A percentile compares a stretch with the other conserved stretches of the same genome.
These are phyloP conservation scores for Triticum turgidum DNA, from an alignment of 176 grass and related monocot species.

Conservation along the genomic window DNA sequence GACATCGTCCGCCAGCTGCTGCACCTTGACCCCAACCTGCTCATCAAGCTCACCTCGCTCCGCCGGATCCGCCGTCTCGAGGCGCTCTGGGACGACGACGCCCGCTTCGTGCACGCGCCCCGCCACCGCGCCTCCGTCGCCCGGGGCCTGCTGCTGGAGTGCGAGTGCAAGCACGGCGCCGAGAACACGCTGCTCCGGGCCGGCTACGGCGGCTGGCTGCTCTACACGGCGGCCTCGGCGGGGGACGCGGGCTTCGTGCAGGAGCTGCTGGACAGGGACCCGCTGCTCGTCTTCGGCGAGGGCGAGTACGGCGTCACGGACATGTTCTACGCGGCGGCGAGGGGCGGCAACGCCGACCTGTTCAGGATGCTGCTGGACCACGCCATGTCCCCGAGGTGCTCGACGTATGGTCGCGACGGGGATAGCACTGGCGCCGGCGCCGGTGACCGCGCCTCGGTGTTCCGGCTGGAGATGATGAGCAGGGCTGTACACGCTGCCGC, in stretches of 20 bases:
- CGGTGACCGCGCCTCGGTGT: conserved; percentile 31
- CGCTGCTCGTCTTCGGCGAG: conserved; percentile 85
- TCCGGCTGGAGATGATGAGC: conserved; percentile 80
- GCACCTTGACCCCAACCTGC: conserved; percentile 86
- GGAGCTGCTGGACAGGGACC: conserved; percentile 73
- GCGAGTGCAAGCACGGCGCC: conserved; percentile 55
- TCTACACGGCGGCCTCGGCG: conserved; percentile 81
- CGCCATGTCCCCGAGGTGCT: conserved; percentile 63
- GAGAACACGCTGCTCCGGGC: conserved; percentile 81
- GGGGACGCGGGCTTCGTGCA: conserved; percentile 66
- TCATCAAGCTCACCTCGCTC: conserved; percentile 96
- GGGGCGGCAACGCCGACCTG: conserved; percentile 51
- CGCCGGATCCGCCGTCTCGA: conserved; percentile 90
- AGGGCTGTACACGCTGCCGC: conserved; percentile 72
- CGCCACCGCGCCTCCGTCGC: conserved; percentile 58
- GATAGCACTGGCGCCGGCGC: neutral
- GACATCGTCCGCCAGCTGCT: conserved; percentile 89
- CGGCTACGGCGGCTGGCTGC: conserved; percentile 92
- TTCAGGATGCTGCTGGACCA: conserved; percentile 71
- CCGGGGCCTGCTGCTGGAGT: conserved; percentile 59
- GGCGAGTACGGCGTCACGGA: conserved; percentile 96
- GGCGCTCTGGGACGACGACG: conserved; percentile 86
- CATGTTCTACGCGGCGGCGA: conserved; percentile 78
- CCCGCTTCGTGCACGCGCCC: conserved; percentile 50
- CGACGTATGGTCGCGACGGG: conserved; percentile 35